phyloP scores from a whole-genome alignment of 148 eudicot species.

The Persicaria tinctoria region DNA sequence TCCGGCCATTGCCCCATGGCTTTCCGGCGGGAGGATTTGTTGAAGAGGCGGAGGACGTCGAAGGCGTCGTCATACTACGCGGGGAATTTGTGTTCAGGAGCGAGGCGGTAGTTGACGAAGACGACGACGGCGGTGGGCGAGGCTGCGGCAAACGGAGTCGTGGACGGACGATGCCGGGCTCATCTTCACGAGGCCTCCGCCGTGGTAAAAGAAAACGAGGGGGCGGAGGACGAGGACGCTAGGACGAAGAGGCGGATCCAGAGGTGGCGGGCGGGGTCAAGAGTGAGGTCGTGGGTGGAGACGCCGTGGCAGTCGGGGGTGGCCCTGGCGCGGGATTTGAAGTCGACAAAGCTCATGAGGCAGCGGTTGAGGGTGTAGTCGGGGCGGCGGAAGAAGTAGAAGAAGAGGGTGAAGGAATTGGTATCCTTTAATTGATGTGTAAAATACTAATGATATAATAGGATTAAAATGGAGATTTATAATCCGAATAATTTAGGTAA shows the following conservation, averaged over 20 bases:
- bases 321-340: slow-evolving; percentile 10
- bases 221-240: neutral
- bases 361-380: slow-evolving; percentile 10
- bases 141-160: slow-evolving; percentile 16
- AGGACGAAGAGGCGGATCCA: slow-evolving; percentile 18
- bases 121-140: slow-evolving; percentile 7
- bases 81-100: slow-evolving; percentile 16
- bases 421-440: neutral
- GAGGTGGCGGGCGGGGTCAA: slow-evolving; percentile 16
- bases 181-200: slow-evolving; percentile 16
- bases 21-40: neutral
- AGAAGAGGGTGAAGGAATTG: neutral
- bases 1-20: neutral
- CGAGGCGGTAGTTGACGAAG: slow-evolving; percentile 16
- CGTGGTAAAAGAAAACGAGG: slow-evolving; percentile 15
- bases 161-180: neutral
- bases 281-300: slow-evolving; percentile 14
- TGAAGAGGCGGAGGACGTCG: slow-evolving; percentile 14
- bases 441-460: too few species aligned
- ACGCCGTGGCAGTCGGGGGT: slow-evolving; percentile 16
- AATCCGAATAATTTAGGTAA: too few species aligned
- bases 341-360: slow-evolving; percentile 6
- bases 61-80: slow-evolving; percentile 13
- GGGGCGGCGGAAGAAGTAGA: slow-evolving; percentile 1
- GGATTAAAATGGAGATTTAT: too few species aligned